Percentiles rank a stretch among this genome's conserved stretches.
These are phyloP conservation scores for Dioscorea dumetorum DNA, from an alignment of 106 monocot species.

Conservation along the genomic window DNA sequence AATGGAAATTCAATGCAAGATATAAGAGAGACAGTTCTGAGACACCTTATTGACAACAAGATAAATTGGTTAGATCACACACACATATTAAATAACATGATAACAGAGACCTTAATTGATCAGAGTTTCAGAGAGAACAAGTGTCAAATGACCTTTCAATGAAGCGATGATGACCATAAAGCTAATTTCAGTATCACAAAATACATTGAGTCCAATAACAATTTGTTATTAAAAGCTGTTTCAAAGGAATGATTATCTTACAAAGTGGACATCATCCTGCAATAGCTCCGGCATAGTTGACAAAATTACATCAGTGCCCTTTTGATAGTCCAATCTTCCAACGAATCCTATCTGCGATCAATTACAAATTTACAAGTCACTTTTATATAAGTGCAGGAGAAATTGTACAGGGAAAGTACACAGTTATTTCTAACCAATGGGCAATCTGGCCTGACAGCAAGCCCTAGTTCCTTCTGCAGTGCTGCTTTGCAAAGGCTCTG, in stretches of 20 bases:
- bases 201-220: too few relatives aligned
- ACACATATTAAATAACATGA: too few relatives aligned
- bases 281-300: slow-evolving; percentile 55
- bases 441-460: slow-evolving; percentile 48
- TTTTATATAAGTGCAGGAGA: neutral
- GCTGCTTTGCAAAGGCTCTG: slow-evolving; percentile 78
- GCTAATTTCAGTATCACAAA: too few relatives aligned
- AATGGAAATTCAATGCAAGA: too few relatives aligned
- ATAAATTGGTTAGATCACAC: too few relatives aligned
- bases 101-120: too few relatives aligned
- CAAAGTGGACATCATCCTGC: slow-evolving; percentile 80
- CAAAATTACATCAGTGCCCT: slow-evolving; percentile 82
- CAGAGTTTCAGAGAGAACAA: too few relatives aligned
- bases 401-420: neutral
- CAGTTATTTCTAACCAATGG: slow-evolving; percentile 50
- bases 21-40: too few relatives aligned
- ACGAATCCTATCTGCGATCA: slow-evolving; percentile 77
- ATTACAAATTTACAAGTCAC: neutral
- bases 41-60: too few relatives aligned
- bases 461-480: slow-evolving; percentile 75
- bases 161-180: too few relatives aligned
- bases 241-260: slow-evolving; percentile 26
- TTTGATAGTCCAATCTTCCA: slow-evolving; percentile 92
- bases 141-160: too few relatives aligned
- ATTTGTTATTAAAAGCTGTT: too few relatives aligned